Evolutionary conservation across 441 rosid genomes (phyloP), one percentile per base, ranked within the genome.

Genomic region (Croton laevigatus): DNA sequence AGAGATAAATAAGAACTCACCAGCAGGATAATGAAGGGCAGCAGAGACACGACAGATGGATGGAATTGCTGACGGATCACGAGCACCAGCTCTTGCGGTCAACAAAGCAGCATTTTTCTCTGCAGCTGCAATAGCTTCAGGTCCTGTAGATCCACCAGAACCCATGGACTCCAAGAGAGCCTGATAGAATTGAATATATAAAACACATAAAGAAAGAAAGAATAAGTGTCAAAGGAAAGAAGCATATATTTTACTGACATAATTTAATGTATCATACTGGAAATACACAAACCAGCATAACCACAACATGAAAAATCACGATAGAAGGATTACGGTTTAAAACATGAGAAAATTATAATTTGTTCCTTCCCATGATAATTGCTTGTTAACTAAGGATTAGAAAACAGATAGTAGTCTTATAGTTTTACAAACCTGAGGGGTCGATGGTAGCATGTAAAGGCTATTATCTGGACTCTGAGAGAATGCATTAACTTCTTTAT

Each of bases 41-140:
- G 97, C 97, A 69, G 99, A 88, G 73, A 96, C 77, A 70, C 98
- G 97, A 51, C 97, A 96, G 79, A 96, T 87, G 71, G 99, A 96
- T 66, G 98, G 98, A 78, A 96, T 85, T 61, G 98, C 99, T 27
- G 99, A 96, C 72, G 99, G 98, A 87, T 93, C 99, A 79, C 97
- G 85, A 65, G 97, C 89, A 77, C 99, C 99, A 76, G 98, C 99
- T 86, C 98, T 90, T 73, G 98, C 97, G 40, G 97, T 96, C 85
- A 91, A 77, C 66, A 96, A 55, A 78, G 96, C 87, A 80, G 98
- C 98, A 85, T 81, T 96, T 83, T 86, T 96, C 82, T 96, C 99
- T 13, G 97, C 97, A 8, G 86, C 86, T 66, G 93, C 90, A 82
- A 89, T 80, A 73, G 96, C 93, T 81, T 96, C 97, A 73, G 91